Conservation (phyloP, 2,329 filamentous ascomycete genomes). For the Mariannaea elegans region DNA sequence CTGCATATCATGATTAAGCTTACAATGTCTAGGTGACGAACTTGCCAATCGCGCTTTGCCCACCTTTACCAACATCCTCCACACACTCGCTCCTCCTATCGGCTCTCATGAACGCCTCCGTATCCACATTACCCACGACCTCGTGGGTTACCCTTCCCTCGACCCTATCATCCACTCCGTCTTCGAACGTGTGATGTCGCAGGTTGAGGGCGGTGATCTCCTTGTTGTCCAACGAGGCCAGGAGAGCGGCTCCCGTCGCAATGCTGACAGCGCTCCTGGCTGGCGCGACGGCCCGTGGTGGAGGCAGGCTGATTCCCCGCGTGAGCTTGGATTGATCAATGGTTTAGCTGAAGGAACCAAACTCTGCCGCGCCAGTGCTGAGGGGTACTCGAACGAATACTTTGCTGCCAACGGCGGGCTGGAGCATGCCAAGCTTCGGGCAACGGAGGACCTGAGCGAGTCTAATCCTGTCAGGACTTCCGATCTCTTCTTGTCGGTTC, state of each 20-base stretch:
- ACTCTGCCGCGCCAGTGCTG: conserved; percentile 87
- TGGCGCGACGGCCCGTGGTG: conserved; percentile 99
- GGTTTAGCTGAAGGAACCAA: conserved; percentile 90
- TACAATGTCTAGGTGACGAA: conserved; percentile 74
- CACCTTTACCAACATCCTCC: conserved; percentile 92
- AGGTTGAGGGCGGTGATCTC: conserved; percentile 96
- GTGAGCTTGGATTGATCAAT: conserved; percentile 81
- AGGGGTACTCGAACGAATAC: conserved; percentile 87
- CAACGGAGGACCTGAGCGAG: conserved; percentile 81
- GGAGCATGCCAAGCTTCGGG: conserved; percentile 80
- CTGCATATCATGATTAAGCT: not conserved
- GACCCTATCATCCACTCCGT: conserved; percentile 92
- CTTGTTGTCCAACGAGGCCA: conserved; percentile 93
- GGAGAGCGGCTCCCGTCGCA: conserved; percentile 77
- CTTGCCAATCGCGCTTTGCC: conserved; percentile 86
- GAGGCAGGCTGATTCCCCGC: conserved; percentile 74
- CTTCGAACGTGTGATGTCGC: conserved; percentile 97
- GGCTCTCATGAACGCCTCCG: conserved; percentile 95
- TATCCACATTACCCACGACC: conserved; percentile 97
- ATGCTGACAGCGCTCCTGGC: conserved; percentile 67
- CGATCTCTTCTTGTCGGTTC: conserved; percentile 95
- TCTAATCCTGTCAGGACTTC: conserved; percentile 90
- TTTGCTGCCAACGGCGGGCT: conserved; percentile 81
- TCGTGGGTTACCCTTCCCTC: conserved; percentile 92
- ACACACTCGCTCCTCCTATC: conserved; percentile 95